These are phyloP conservation scores for Diddensiella transvaalensis DNA, from an alignment of 805 yeast species.

Conservation along the genomic window DNA sequence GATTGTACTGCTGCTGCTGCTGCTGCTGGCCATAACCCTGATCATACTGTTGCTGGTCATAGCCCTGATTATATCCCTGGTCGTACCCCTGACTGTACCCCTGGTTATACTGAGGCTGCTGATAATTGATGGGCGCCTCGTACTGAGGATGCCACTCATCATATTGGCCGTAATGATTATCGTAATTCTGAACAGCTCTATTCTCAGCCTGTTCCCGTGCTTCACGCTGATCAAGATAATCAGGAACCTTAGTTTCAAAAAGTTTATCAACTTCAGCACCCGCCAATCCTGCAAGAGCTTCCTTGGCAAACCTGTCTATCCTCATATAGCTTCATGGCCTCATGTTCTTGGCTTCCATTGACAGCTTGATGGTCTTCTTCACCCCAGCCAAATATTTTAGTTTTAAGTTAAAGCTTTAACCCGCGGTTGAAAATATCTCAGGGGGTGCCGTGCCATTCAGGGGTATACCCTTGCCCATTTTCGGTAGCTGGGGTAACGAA, in stretches of 20 bases:
- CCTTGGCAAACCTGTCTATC: constrained; percentile 32
- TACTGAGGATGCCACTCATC: constrained; percentile 23
- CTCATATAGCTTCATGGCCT: constrained; percentile 29
- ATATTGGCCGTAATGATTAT: constrained; percentile 28
- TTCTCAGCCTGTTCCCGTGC: constrained; percentile 24
- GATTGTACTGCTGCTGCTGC: constrained; percentile 5
- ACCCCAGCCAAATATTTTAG: constrained; percentile 22
- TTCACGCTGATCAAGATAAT: constrained; percentile 24
- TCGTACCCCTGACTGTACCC: constrained; percentile 2
- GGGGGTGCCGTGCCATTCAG: no score
- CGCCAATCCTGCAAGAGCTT: constrained; percentile 28
- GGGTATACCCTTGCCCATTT: no score
- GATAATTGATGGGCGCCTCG: constrained; percentile 23
- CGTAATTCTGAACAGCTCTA: constrained; percentile 27
- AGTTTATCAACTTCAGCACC: constrained; percentile 33
- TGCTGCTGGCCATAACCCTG: constrained; percentile 7
- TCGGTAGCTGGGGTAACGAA: no score
- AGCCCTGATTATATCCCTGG: constrained; percentile 7
- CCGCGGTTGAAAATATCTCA: no score
- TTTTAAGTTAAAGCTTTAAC: no score
- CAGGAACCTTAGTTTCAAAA: constrained; percentile 30
- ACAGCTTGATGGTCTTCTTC: constrained; percentile 20
- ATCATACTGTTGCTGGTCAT: constrained; percentile 16
- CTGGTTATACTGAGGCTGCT: constrained; percentile 17
- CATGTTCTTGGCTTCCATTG: constrained; percentile 23